phyloP scores from a whole-genome alignment of 148 eudicot genomes.

The Persicaria maculosa region DNA sequence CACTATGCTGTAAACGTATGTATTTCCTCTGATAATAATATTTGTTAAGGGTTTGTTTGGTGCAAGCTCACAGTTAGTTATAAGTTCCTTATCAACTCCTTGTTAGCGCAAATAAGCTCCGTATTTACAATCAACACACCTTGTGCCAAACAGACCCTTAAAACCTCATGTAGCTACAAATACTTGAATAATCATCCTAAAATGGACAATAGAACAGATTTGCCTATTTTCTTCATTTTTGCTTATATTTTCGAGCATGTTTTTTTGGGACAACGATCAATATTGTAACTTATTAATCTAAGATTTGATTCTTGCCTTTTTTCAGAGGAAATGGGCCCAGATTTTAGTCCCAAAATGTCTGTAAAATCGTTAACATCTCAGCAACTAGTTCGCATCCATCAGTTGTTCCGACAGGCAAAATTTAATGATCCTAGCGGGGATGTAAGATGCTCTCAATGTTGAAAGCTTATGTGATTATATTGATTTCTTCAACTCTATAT shows the following conservation, averaged over 20 bases:
- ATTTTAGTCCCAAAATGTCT: conserved; percentile 74
- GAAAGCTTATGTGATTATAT: neutral
- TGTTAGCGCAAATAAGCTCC: no score
- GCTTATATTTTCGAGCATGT: neutral
- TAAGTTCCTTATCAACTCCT: no score
- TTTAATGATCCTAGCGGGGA: conserved; percentile 98
- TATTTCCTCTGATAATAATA: neutral
- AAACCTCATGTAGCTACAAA: neutral
- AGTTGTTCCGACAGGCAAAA: conserved; percentile 97
- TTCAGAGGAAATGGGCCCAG: conserved; percentile 95
- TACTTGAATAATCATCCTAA: neutral
- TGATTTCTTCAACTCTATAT: neutral
- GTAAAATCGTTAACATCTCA: conserved; percentile 88
- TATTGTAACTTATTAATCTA: neutral
- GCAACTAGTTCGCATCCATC: conserved; percentile 95
- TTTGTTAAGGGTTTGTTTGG: no score
- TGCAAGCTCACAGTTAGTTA: no score
- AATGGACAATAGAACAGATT: neutral
- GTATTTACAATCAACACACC: no score
- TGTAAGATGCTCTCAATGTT: conserved; percentile 41
- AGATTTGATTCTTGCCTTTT: conserved; percentile 8
- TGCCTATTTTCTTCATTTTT: neutral
- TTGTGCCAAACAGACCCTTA: neutral
- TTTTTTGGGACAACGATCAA: neutral
- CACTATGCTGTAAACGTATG: neutral